Evolutionary conservation across 2,329 filamentous ascomycete species (phyloP).

Genomic region (Ophiostoma pallidulum): DNA sequence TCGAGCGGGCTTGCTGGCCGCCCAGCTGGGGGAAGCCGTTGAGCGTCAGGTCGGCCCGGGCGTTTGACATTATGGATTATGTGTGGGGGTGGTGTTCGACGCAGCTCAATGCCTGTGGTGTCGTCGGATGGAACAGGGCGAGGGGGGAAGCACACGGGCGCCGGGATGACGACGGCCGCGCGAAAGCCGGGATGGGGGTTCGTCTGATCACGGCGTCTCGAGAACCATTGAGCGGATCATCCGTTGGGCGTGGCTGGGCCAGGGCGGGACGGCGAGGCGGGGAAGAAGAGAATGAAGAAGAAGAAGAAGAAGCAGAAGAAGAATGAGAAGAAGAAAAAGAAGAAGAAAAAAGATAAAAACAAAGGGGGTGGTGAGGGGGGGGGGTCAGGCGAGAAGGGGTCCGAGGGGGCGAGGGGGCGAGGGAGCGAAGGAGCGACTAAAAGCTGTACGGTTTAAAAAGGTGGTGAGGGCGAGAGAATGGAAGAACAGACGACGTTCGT

Average conservation of each 20-base stretch:
- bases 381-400: too few species aligned
- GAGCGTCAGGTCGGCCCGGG: conserved; percentile 78
- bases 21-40: conserved; percentile 60
- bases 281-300: background rate
- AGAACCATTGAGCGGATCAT: too few species aligned
- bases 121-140: too few species aligned
- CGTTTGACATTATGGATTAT: conserved; percentile 91
- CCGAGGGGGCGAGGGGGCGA: too few species aligned
- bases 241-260: background rate
- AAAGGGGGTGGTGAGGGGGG: conserved; percentile 3
- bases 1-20: conserved; percentile 56
- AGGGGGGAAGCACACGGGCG: too few species aligned
- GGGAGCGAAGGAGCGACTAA: too few species aligned
- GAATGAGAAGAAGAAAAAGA: too few species aligned
- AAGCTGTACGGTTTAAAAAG: conserved; percentile 6
- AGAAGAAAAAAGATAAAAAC: background rate
- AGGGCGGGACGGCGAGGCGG: background rate
- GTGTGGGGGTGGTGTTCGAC: conserved; percentile 21
- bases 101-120: background rate
- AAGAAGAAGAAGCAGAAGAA: background rate
- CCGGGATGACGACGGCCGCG: too few species aligned
- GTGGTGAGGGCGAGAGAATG: background rate
- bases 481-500: conserved; percentile 1
- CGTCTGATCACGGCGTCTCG: too few species aligned
- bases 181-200: too few species aligned